Evolutionary conservation across 352 stramenopile genomes (phyloP), one percentile per base, ranked within the genome.

Genomic region (Globisporangium middletonii): DNA sequence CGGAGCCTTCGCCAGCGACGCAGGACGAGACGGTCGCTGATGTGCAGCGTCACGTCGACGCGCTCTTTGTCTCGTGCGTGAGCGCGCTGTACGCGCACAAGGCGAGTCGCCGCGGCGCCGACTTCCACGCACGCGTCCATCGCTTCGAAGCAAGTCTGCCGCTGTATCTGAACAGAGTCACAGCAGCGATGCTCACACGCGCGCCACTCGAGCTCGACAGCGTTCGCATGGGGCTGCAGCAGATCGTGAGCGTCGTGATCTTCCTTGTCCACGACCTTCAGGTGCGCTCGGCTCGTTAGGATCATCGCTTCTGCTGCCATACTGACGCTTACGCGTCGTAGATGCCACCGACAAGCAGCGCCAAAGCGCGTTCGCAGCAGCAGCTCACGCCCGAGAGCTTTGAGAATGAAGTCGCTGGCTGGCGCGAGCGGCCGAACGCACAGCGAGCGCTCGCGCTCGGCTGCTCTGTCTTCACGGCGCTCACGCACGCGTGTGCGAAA

Each of bases 181-280:
- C 52, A 27, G 43, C 45, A n/a, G 23, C 43, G 37, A 52, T 64
- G 23, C 50, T 64, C 26, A 37, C 51, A 28, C 33, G 59, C 4
- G 41, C 41, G 27, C 11, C 11, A 35, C 37, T 60, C 13, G 60
- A 48, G 23, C 30, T 61, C 38, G n/a, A 5, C 2, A 38, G 53
- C 9, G 12, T 63, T 44, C 27, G 59, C n/a, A 44, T 16, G 0
- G 38, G 37, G 16, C 53, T 83, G 23, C 58, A 66, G 11, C 72
- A 68, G 19, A 50, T 61, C 30, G 42, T 73, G 1, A 68, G 66
- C 49, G 55, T 83, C 30, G 52, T 59, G 26, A 65, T 83, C 6
- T 71, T 72, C 8, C 51, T 71, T 28, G 50, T 68, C 19, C 65
- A 82, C 51, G 60, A 69, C 30, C 50, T 59, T 0, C 64, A 71